A percentile compares a stretch with the other conserved stretches of the same genome.
Conservation (phyloP, 306 rosid genomes). For the Dicorynia guianensis region DNA sequence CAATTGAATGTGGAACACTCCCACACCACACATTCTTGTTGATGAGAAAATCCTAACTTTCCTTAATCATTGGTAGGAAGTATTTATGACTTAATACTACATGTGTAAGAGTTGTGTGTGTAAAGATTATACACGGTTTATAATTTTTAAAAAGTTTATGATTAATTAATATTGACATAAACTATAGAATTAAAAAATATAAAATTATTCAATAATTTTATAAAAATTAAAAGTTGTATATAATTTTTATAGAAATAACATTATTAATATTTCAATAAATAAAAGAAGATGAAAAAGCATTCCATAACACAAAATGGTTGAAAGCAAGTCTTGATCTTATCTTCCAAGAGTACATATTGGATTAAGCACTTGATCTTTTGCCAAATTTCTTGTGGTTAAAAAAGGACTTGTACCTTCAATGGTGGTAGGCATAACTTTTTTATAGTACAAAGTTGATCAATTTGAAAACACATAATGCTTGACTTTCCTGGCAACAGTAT, state of each 20-base stretch:
- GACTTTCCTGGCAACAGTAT: conserved; percentile 55
- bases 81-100: too few relatives aligned
- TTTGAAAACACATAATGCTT: conserved; percentile 48
- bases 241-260: too few relatives aligned
- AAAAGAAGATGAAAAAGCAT: conserved; percentile 3
- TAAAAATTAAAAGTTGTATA: too few relatives aligned
- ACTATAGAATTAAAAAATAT: too few relatives aligned
- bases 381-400: conserved; percentile 46
- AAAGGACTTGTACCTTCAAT: conserved; percentile 48
- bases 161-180: too few relatives aligned
- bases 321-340: conserved; percentile 51
- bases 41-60: conserved; percentile 35
- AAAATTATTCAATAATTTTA: too few relatives aligned
- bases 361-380: conserved; percentile 52
- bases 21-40: not conserved
- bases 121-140: too few relatives aligned
- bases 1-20: conserved; percentile 12
- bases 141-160: too few relatives aligned
- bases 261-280: too few relatives aligned
- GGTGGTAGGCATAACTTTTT: conserved; percentile 61
- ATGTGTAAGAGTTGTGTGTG: too few relatives aligned
- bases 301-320: conserved; percentile 19
- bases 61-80: conserved; percentile 24
- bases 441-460: conserved; percentile 36
- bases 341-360: conserved; percentile 54